Percentiles rank a stretch among this genome's conserved stretches.
These are phyloP conservation scores for Nevesoporus exiguus DNA, from an alignment of 768 basidiomycete species.

Conservation along the genomic window DNA sequence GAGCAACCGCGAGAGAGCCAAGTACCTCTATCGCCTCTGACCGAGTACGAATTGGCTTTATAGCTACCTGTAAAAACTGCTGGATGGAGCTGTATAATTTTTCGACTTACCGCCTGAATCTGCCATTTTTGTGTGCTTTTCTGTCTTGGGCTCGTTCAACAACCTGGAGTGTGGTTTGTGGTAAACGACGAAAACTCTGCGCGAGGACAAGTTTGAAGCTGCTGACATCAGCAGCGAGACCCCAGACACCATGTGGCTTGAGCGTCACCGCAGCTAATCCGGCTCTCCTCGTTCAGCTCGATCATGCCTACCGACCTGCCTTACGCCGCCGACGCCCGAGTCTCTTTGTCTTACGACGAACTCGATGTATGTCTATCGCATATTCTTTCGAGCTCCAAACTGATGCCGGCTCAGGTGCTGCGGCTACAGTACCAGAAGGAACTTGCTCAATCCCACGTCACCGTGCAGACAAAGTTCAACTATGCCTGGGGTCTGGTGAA, in stretches of 20 bases:
- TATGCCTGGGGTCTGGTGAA: slow-evolving; percentile 97
- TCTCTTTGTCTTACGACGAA: slow-evolving; percentile 85
- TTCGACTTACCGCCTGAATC: slow-evolving; percentile 55
- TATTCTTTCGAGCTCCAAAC: background rate
- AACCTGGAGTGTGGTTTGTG: slow-evolving; percentile 23
- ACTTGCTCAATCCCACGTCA: slow-evolving; percentile 75
- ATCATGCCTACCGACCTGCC: slow-evolving; percentile 80
- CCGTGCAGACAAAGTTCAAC: slow-evolving; percentile 96
- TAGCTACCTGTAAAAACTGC: slow-evolving; percentile 28
- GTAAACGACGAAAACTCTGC: slow-evolving; percentile 23
- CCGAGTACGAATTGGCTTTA: slow-evolving; percentile 28
- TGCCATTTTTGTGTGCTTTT: slow-evolving; percentile 35
- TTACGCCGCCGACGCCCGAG: slow-evolving; percentile 92
- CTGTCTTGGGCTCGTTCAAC: slow-evolving; percentile 14
- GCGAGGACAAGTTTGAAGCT: background rate
- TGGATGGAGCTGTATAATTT: slow-evolving; percentile 10
- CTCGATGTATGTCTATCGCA: slow-evolving; percentile 57
- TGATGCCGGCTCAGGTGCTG: slow-evolving; percentile 57
- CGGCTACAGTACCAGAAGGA: slow-evolving; percentile 88
- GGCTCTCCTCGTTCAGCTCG: slow-evolving; percentile 9
- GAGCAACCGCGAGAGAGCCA: slow-evolving; percentile 33
- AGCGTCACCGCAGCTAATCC: slow-evolving; percentile 15
- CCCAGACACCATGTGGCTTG: slow-evolving; percentile 14
- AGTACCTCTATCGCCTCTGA: slow-evolving; percentile 34
- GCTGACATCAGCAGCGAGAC: slow-evolving; percentile 28